Evolutionary conservation across 768 basidiomycete species (phyloP).

Genomic region (Boletus tylopilopsis): DNA sequence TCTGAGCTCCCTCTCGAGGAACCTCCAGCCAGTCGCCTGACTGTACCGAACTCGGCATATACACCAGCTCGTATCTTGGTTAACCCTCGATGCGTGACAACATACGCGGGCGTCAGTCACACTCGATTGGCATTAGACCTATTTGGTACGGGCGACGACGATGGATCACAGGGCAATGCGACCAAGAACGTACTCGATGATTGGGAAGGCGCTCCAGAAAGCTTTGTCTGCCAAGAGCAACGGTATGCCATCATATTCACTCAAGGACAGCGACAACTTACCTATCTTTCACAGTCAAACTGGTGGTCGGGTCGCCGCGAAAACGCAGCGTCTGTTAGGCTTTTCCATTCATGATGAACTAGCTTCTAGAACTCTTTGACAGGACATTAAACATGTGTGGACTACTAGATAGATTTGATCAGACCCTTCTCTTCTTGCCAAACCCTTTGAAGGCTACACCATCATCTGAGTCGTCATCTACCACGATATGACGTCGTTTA

Average conservation of each 20-base stretch:
- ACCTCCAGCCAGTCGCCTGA: slow-evolving; percentile 38
- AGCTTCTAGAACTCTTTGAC: slow-evolving; percentile 11
- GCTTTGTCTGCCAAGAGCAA: slow-evolving; percentile 97
- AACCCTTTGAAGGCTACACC: slow-evolving; percentile 70
- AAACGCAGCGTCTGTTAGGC: slow-evolving; percentile 79
- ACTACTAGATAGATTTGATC: slow-evolving; percentile 3
- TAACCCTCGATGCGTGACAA: slow-evolving; percentile 95
- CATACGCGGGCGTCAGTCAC: slow-evolving; percentile 96
- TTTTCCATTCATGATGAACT: slow-evolving; percentile 83
- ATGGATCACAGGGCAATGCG: slow-evolving; percentile 42
- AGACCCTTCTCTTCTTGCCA: slow-evolving; percentile 28
- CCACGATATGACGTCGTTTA: slow-evolving; percentile 36
- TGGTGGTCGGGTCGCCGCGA: slow-evolving; percentile 84
- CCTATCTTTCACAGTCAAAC: slow-evolving; percentile 53
- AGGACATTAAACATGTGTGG: neutral
- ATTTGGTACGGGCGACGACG: slow-evolving; percentile 76
- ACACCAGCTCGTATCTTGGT: slow-evolving; percentile 87
- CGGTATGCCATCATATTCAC: slow-evolving; percentile 41
- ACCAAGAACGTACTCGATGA: slow-evolving; percentile 84
- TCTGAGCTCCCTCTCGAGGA: slow-evolving; percentile 39
- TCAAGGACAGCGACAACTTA: neutral
- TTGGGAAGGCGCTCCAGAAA: slow-evolving; percentile 96
- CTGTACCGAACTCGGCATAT: slow-evolving; percentile 87
- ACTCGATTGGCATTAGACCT: slow-evolving; percentile 93
- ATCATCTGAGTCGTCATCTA: slow-evolving; percentile 70